A percentile compares a stretch with the other conserved stretches of the same genome.
Conservation (phyloP, 805 yeast species). For the Yamadazyma sp. region DNA sequence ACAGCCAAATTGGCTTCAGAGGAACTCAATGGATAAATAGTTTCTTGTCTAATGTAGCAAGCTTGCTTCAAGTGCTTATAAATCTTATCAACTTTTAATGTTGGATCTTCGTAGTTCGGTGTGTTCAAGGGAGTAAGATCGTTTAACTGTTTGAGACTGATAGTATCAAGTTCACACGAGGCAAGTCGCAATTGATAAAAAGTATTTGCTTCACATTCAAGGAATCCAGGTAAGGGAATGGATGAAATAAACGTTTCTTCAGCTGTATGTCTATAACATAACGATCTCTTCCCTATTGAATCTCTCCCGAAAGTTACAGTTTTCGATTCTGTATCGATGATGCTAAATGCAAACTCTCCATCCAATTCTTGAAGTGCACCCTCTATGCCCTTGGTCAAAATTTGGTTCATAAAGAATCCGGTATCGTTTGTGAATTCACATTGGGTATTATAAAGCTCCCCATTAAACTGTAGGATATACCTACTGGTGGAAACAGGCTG, state of each 20-base stretch:
- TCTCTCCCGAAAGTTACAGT: constrained; percentile 81
- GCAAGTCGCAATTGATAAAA: constrained; percentile 7
- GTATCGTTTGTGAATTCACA: constrained; percentile 63
- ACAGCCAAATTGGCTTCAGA: constrained; percentile 38
- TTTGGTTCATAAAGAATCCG: constrained; percentile 16
- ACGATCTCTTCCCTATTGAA: constrained; percentile 74
- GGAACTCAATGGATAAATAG: constrained; percentile 57
- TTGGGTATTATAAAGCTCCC: constrained; percentile 75
- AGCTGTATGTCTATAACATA: constrained; percentile 40
- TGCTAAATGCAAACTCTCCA: constrained; percentile 82
- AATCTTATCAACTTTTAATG: constrained; percentile 8
- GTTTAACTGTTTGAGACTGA: neutral
- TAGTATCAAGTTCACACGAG: constrained; percentile 1
- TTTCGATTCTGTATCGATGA: constrained; percentile 43
- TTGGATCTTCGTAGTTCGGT: constrained; percentile 1
- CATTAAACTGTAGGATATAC: constrained; percentile 73
- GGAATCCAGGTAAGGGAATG: constrained; percentile 30
- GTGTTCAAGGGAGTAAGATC: neutral
- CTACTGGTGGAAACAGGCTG: constrained; percentile 57
- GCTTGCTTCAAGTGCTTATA: constrained; percentile 24
- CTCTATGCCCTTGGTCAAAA: constrained; percentile 33
- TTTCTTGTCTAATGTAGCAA: constrained; percentile 50
- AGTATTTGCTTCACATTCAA: constrained; percentile 45
- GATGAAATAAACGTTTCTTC: constrained; percentile 38
- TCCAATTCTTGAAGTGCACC: constrained; percentile 45